phyloP scores from a whole-genome alignment of 441 rosid species.

The Macaranga tanarius region DNA sequence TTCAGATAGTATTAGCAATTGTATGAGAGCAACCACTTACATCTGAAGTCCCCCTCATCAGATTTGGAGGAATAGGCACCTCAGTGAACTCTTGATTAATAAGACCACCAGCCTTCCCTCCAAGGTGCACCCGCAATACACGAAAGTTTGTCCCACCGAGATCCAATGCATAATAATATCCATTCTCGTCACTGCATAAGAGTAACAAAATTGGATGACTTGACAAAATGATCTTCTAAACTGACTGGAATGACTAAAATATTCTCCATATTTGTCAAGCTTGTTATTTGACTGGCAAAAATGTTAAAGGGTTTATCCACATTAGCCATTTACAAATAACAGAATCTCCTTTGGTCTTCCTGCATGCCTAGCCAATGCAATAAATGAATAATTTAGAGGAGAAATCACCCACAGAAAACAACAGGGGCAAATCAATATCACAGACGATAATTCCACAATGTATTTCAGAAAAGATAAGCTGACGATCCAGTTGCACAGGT shows the following conservation, averaged over 20 bases:
- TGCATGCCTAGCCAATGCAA: not conserved
- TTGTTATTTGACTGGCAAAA: not conserved
- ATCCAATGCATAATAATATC: slow-evolving; percentile 88
- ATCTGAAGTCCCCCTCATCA: slow-evolving; percentile 72
- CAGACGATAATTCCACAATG: not conserved
- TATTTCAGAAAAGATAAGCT: not conserved
- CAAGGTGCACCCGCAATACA: slow-evolving; percentile 78
- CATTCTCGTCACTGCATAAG: slow-evolving; percentile 63
- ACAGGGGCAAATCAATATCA: not conserved
- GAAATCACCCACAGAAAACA: not conserved
- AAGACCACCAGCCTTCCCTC: slow-evolving; percentile 64
- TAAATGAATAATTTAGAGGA: not conserved
- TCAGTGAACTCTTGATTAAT: slow-evolving; percentile 67
- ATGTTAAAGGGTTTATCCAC: not conserved
- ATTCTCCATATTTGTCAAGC: not conserved
- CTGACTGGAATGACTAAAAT: not conserved
- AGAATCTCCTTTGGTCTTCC: not conserved
- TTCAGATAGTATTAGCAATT: not conserved
- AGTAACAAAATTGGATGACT: not conserved
- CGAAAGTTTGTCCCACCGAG: slow-evolving; percentile 98
- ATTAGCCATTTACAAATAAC: not conserved
- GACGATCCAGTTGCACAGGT: not conserved
- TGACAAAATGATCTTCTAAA: not conserved
- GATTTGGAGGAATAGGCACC: slow-evolving; percentile 83
- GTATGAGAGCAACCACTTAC: slow-evolving; percentile 42